Percentiles rank a stretch among this genome's conserved stretches.
Conservation (phyloP, 306 rosid species). For the Abrus precatorius region DNA sequence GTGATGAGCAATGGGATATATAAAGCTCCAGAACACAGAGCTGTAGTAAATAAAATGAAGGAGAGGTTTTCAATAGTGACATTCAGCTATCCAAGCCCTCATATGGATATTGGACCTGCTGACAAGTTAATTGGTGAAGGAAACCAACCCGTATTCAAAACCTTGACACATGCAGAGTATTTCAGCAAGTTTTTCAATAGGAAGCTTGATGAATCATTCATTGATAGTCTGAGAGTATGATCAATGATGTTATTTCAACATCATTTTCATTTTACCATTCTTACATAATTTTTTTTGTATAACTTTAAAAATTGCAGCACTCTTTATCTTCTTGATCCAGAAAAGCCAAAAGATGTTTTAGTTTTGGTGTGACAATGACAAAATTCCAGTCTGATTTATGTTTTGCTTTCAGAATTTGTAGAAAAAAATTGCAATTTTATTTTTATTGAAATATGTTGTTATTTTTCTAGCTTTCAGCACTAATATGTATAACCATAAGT, state of each 20-base stretch:
- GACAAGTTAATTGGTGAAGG: constrained; percentile 46
- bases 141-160: constrained; percentile 49
- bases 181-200: constrained; percentile 52
- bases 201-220: constrained; percentile 55
- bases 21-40: constrained; percentile 66
- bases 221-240: constrained; percentile 53
- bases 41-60: constrained; percentile 54
- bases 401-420: not conserved
- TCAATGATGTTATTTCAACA: constrained; percentile 1
- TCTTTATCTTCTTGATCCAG: not conserved
- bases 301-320: not conserved
- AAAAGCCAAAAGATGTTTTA: not conserved
- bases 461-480: not conserved
- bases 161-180: constrained; percentile 53
- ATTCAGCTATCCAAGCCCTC: constrained; percentile 56
- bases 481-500: not conserved
- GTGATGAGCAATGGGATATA: constrained; percentile 63
- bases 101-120: constrained; percentile 50
- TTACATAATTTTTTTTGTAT: not conserved
- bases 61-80: constrained; percentile 57
- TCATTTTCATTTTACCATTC: not conserved
- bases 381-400: not conserved
- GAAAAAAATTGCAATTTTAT: not conserved
- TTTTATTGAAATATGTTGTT: not conserved
- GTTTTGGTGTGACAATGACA: not conserved